These are phyloP conservation scores for Alternaria sp. DNA, from an alignment of 2,329 filamentous ascomycete genomes.

Conservation along the genomic window DNA sequence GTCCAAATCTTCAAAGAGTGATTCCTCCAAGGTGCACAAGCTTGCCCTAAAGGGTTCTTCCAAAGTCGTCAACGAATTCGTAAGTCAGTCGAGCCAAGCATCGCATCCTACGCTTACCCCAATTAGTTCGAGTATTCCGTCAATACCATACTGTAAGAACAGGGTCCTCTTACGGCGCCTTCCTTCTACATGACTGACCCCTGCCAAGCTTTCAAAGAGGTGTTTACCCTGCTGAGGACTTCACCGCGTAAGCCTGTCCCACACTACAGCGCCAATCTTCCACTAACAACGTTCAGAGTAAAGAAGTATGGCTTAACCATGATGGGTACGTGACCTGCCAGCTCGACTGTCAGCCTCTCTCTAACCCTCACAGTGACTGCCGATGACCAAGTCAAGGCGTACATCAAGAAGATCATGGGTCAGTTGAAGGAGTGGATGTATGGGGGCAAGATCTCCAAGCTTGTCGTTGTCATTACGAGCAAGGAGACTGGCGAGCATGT, in stretches of 20 bases:
- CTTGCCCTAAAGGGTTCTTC: constrained; percentile 85
- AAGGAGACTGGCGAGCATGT: constrained; percentile 97
- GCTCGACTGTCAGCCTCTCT: background rate
- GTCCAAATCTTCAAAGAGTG: constrained; percentile 56
- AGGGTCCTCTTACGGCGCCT: too few relatives aligned
- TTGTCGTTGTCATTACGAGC: constrained; percentile 95
- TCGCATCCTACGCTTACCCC: constrained; percentile 22
- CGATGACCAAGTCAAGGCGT: constrained; percentile 98
- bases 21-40: constrained; percentile 93
- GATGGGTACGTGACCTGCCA: constrained; percentile 68
- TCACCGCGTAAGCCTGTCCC: constrained; percentile 74
- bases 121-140: constrained; percentile 93
- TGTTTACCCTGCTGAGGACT: constrained; percentile 93
- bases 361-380: constrained; percentile 72
- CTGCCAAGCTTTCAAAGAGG: constrained; percentile 77
- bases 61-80: constrained; percentile 94
- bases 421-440: constrained; percentile 99
- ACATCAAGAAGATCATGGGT: constrained; percentile 99
- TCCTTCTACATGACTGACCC: constrained; percentile 24
- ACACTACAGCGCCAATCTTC: background rate
- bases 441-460: constrained; percentile 93
- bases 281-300: constrained; percentile 63
- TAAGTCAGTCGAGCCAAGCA: constrained; percentile 60
- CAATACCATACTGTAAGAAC: constrained; percentile 85
- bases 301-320: constrained; percentile 99